Evolutionary conservation across 768 basidiomycete species (phyloP).

Genomic region (Exidia glandulosa): DNA sequence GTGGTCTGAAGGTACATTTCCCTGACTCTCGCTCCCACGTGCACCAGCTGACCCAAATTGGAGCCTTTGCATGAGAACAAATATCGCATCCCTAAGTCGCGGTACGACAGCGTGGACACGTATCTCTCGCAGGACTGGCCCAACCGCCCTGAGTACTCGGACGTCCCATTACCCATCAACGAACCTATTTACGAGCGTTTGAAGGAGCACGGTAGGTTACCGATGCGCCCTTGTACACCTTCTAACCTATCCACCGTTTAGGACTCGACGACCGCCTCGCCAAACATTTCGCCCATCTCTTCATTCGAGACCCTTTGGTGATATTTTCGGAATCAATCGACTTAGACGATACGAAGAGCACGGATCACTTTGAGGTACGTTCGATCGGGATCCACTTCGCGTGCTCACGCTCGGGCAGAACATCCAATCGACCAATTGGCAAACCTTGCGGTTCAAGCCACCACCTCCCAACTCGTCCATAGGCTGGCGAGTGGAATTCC

Average conservation of each 20-base stretch:
- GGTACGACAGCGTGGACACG: slow-evolving; percentile 91
- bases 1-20: slow-evolving; percentile 60
- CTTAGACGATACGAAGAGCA: slow-evolving; percentile 79
- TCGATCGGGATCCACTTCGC: neutral
- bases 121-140: slow-evolving; percentile 81
- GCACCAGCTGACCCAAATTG: neutral
- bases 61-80: slow-evolving; percentile 69
- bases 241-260: slow-evolving; percentile 16
- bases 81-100: slow-evolving; percentile 85
- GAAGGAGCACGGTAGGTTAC: slow-evolving; percentile 59
- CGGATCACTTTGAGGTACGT: slow-evolving; percentile 89
- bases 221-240: too few relatives aligned
- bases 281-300: slow-evolving; percentile 88
- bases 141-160: slow-evolving; percentile 92
- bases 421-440: slow-evolving; percentile 99
- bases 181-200: slow-evolving; percentile 62
- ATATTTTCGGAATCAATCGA: slow-evolving; percentile 89
- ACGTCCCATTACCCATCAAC: slow-evolving; percentile 72
- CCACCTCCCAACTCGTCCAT: slow-evolving; percentile 87
- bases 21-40: too few relatives aligned
- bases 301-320: slow-evolving; percentile 95
- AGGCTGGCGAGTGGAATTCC: slow-evolving; percentile 97
- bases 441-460: slow-evolving; percentile 96
- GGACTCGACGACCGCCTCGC: slow-evolving; percentile 81
- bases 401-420: slow-evolving; percentile 40